Conservation (phyloP, 371 early-diverging fungal species). For the Blastocladiella emersonii region DNA sequence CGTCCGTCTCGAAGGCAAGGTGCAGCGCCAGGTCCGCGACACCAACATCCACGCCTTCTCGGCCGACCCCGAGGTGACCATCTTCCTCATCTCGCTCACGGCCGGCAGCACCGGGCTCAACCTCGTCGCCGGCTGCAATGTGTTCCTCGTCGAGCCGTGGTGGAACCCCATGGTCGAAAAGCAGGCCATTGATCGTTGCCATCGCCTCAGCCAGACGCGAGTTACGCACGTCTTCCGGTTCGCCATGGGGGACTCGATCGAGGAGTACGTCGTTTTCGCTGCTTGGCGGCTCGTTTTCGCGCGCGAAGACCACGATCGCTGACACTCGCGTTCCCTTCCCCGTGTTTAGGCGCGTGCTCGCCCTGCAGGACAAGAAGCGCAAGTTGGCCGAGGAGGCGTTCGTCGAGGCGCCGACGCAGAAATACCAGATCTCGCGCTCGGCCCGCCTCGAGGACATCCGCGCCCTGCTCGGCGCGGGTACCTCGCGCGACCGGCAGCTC, state of each 20-base stretch:
- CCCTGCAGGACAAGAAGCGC: background rate
- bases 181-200: background rate
- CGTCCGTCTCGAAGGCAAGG: constrained; percentile 10
- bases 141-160: constrained; percentile 2
- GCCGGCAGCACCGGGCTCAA: background rate
- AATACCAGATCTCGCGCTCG: background rate
- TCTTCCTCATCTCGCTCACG: background rate
- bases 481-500: background rate
- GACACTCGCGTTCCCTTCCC: no score
- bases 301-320: no score
- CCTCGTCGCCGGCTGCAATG: background rate
- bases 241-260: background rate
- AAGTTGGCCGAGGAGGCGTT: background rate
- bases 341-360: background rate
- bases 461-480: background rate
- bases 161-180: constrained; percentile 1
- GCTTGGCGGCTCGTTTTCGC: no score
- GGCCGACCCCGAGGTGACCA: background rate
- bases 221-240: background rate
- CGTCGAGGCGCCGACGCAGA: background rate
- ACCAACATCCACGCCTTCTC: constrained; percentile 1
- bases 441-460: background rate
- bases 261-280: constrained; percentile 2
- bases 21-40: constrained; percentile 7
- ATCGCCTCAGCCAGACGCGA: constrained; percentile 1